Evolutionary conservation across 139 green algal species (phyloP), one percentile per base, ranked within the genome.

Genomic region (Gonium pectorale): DNA sequence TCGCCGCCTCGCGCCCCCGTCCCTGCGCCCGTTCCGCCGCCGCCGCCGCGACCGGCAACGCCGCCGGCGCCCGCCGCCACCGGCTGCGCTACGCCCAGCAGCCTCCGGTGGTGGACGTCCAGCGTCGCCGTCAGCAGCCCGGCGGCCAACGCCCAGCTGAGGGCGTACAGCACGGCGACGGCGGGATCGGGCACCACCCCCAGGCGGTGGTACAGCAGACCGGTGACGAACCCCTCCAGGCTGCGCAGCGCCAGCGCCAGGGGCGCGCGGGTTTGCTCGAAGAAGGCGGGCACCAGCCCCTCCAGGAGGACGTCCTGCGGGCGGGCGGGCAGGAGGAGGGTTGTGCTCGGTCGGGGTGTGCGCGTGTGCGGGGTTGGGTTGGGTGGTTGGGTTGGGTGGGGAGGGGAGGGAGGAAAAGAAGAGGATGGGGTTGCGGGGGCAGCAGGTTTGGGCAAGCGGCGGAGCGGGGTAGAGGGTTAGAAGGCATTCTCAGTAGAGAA

Each of bases 141-240:
- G 44, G 46, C 41, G 37, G 40, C 46, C 9, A 77, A 24, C 29
- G 41, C 77, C 79, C 79, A 85, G 29, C 27, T 29, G 26, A 85
- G 46, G 0, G 64, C 79, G 33, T 67, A 85, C 15, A 37, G 11
- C 79, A 85, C 5, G 2, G 27, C 35, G 6, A 15, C 72, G 35
- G 17, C 60, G 11, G 26, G 22, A 51, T 38, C 24, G 7, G 51
- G 22, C 7, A 5, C 35, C 35, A 40, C 35, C 9, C 46, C 41
- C 72, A 68, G 51, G 35, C 52, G 52, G 3, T 29, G 41, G 79
- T 85, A 85, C 26, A 78, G 63, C 64, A 85, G 79, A 13, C 79
- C 79, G 26, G 79, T 85, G 35, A 26, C 64, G 7, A 77, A 6
- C 15, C 79, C 79, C 63, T 85, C 79, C 13, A 85, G 0, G 19